Conservation (phyloP, 768 basidiomycete species). For the Lactarius pseudohatsudake region DNA sequence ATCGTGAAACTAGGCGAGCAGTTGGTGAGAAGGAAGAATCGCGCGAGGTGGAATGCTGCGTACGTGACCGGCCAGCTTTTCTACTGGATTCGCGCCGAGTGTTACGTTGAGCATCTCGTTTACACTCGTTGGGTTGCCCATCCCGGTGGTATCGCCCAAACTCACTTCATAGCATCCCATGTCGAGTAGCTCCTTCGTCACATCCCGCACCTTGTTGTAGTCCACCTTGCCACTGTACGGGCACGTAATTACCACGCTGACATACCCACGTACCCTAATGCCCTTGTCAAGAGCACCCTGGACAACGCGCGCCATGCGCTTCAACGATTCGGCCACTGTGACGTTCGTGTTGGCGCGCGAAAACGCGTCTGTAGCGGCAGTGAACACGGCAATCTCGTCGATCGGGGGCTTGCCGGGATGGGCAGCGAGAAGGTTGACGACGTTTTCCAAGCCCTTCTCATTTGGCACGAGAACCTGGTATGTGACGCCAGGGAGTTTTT, state of each 20-base stretch:
- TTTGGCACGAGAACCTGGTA: constrained; percentile 86
- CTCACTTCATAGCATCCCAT: constrained; percentile 97
- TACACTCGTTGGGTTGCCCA: constrained; percentile 72
- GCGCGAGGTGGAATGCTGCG: constrained; percentile 29
- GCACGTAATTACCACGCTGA: constrained; percentile 80
- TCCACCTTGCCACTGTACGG: constrained; percentile 84
- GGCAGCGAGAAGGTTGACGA: constrained; percentile 55
- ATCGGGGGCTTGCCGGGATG: constrained; percentile 49
- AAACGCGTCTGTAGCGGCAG: constrained; percentile 86
- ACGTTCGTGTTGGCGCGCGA: constrained; percentile 82
- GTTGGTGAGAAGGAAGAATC: not conserved
- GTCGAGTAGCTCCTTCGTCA: constrained; percentile 67
- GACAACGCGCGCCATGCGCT: constrained; percentile 60
- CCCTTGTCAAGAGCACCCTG: constrained; percentile 57
- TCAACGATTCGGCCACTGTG: constrained; percentile 67
- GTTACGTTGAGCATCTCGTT: constrained; percentile 69
- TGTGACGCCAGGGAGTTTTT: constrained; percentile 53
- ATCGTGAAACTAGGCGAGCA: constrained; percentile 71
- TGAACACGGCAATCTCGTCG: constrained; percentile 87
- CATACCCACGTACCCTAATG: constrained; percentile 78
- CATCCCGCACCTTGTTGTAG: constrained; percentile 59
- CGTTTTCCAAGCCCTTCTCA: constrained; percentile 67
- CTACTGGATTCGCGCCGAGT: constrained; percentile 56
- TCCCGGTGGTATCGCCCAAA: constrained; percentile 89
- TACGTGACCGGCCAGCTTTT: constrained; percentile 73